Evolutionary conservation across 2,329 filamentous ascomycete species (phyloP), one percentile per base, ranked within the genome.

Genomic region (Beauveria asiatica): DNA sequence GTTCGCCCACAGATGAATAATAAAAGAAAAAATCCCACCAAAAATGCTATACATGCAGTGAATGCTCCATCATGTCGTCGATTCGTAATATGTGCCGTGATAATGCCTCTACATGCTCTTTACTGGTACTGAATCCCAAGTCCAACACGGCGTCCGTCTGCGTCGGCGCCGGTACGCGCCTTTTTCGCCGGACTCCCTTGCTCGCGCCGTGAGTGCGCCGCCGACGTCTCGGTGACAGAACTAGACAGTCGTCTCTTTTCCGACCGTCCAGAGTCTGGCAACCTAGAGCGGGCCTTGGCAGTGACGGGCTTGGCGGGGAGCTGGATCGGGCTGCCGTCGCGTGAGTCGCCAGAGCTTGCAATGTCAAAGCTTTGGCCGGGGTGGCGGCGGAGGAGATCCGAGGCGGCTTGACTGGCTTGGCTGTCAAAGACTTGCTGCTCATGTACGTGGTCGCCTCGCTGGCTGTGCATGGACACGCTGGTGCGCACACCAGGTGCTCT

Each of bases 381-480:
- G 55, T 83, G 79, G 42, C 83, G 80, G 17, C 87, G 86, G 63
- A 90, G 79, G 84, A 93, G 85, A 65, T 85, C 86, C 2, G 87
- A 86, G 2, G 91, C 90, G 49, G 85, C 84, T 64, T 89, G 88
- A 67, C 87, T 92, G 9, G 90, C 90, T 67, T 90, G 88, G 61
- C 88, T 91, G 67, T 88, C 88, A 39, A 80, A 82, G 0, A 92
- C 74, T 48, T 89, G 79, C 16, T 75, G 75, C 2, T 75, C 75
- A 9, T 74, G 73, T 21, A 69, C 67, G 7, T 59, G 64, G 53
- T 37, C 59, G 44, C 53, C 58, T 23, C 27, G 60, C 51, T 41
- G 63, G 49, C 51, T 54, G 51, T 65, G 11, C 63, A 64, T 19
- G 56, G 63, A n/a, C 66, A 70, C 1, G 69, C 67, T 2, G 71